Evolutionary conservation across 371 early-diverging fungal species (phyloP).

Genomic region (Batkoa obscura): DNA sequence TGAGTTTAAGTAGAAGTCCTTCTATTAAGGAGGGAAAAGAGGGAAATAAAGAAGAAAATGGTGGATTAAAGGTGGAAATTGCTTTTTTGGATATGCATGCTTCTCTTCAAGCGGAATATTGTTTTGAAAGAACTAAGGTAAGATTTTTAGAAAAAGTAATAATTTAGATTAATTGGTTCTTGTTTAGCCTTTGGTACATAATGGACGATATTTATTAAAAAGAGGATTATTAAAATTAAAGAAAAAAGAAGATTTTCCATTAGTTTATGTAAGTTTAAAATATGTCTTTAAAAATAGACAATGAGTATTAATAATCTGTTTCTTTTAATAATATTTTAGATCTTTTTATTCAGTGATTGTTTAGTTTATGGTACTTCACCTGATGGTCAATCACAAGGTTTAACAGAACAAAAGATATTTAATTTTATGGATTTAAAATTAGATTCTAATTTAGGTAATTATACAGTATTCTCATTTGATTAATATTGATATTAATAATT

Average conservation of each 20-base stretch:
- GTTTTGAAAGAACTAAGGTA: background rate
- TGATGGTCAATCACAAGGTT: background rate
- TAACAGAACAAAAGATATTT: background rate
- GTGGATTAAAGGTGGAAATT: background rate
- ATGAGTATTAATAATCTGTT: no score
- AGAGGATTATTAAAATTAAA: background rate
- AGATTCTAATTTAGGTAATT: background rate
- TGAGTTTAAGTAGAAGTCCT: background rate
- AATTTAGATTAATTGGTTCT: background rate
- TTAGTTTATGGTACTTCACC: background rate
- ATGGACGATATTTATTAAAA: conserved; percentile 4
- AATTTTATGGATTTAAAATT: background rate
- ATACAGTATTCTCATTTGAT: background rate
- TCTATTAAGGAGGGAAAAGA: background rate
- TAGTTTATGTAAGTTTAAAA: background rate
- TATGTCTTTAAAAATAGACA: background rate
- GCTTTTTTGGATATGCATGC: conserved; percentile 1
- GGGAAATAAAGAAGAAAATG: background rate
- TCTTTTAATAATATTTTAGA: background rate
- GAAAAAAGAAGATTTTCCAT: background rate
- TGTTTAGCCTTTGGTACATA: conserved; percentile 2
- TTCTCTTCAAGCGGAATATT: conserved; percentile 2
- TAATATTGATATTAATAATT: background rate
- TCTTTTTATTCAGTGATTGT: conserved; percentile 6
- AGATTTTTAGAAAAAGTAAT: background rate